Base-by-base conservation (phyloP, 2,329 filamentous ascomycete genomes). In the Fusarium virguliforme region DNA sequence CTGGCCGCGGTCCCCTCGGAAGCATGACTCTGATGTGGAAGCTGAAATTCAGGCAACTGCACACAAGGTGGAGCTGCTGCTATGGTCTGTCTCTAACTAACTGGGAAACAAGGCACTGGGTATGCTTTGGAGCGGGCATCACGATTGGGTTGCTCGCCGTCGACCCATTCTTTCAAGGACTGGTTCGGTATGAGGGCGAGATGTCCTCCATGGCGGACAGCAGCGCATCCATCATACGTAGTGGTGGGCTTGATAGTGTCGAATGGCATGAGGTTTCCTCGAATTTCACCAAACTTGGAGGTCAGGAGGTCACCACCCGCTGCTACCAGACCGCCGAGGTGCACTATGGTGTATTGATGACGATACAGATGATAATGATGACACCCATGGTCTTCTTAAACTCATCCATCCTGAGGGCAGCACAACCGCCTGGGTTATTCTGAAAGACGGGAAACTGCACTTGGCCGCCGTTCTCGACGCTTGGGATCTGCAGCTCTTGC, bases 111-210 rank as follows among this genome's bases (percentile, higher is more conserved):
- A 63, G 60, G 12, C 28, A 59, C 22, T 63, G 60, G 54, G 54
- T 63, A 8, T 58, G 38, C 22, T 63, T 63, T 34, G 60, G 60
- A 15, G 60, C 54, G 4, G 54, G 15, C n/a, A 53, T 63, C 18
- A 63, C 54, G 0, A 2, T 63, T 4, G 54, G 13, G 4, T 37
- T 63, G 1, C 60, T 63, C 3, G 43, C 46, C 15, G 32, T 63
- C 26, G 60, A 59, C 18, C 43, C 60, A 6, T 40, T 63, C 15
- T 34, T 63, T 13, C 60, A 63, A 22, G 43, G 54, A 8, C 6
- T 63, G n/a, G 40, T 63, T 15, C 24, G 43, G 15, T 63, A 63
- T 24, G 18, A 38, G 22, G 60, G 60, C 10, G 30, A 43, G 3
- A 37, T 53, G 10, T n/a, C 53, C 15, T 22, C 12, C n/a, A 15